A percentile compares a stretch with the other conserved stretches of the same genome.
phyloP scores from a whole-genome alignment of 2,329 filamentous ascomycete species.

The Fusarium heterosporum region DNA sequence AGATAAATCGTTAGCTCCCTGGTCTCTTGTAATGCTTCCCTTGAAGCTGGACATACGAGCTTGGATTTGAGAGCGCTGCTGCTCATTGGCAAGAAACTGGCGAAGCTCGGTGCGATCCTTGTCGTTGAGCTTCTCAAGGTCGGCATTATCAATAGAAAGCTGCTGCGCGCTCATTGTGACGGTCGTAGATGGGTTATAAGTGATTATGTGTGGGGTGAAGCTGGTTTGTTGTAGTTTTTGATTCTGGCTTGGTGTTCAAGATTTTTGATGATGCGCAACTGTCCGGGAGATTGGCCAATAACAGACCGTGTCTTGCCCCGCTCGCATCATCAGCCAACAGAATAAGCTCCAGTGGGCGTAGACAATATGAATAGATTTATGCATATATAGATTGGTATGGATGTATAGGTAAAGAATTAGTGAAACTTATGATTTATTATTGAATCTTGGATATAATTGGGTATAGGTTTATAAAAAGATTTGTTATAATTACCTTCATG shows the following conservation, averaged over 20 bases:
- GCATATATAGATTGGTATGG: no score
- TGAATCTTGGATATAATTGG: no score
- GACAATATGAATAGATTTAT: no score
- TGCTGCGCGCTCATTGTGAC: constrained; percentile 53
- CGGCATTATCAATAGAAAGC: constrained; percentile 63
- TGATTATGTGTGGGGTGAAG: not conserved
- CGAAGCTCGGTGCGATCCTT: constrained; percentile 89
- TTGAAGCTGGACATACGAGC: constrained; percentile 61
- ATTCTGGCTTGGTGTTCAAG: constrained; percentile 28
- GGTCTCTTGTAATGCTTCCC: not conserved
- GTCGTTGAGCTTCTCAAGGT: constrained; percentile 80
- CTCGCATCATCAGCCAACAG: not conserved
- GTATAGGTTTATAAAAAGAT: no score
- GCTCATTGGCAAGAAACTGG: constrained; percentile 85
- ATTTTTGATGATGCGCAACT: constrained; percentile 39
- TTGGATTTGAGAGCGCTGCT: constrained; percentile 80
- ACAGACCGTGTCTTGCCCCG: constrained; percentile 23
- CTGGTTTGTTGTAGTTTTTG: constrained; percentile 20
- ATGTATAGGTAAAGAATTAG: no score
- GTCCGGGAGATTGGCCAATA: constrained; percentile 30
- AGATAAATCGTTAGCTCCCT: constrained; percentile 20
- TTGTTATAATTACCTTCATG: no score
- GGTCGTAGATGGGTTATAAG: constrained; percentile 1
- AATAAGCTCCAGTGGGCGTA: not conserved
- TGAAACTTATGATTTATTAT: no score